Conservation (phyloP, 257 asterid genomes). For the Phtheirospermum japonicum region DNA sequence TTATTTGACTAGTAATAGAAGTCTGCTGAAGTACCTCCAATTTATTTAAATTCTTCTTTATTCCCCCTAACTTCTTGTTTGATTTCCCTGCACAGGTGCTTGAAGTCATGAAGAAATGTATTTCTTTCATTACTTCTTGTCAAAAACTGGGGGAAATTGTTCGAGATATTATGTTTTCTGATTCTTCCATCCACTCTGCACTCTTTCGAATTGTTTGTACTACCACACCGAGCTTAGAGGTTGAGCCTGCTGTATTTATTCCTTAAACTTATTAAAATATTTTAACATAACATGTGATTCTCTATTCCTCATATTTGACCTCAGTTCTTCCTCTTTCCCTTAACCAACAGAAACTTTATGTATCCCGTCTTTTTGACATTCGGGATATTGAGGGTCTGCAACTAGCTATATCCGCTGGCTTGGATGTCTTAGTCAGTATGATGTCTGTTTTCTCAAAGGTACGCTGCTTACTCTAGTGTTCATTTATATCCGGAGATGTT, state of each 20-base stretch:
- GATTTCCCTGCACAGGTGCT: constrained; percentile 55
- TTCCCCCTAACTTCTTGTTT: constrained; percentile 15
- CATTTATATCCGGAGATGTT: constrained; percentile 11
- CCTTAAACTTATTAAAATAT: constrained; percentile 12
- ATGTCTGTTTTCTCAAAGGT: constrained; percentile 63
- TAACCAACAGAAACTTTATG: constrained; percentile 56
- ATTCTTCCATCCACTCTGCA: constrained; percentile 78
- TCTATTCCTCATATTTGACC: constrained; percentile 26
- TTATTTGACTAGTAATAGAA: constrained; percentile 12
- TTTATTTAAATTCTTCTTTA: constrained; percentile 6
- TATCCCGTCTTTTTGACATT: constrained; percentile 68
- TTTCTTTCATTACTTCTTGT: constrained; percentile 41
- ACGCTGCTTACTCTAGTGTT: constrained; percentile 31
- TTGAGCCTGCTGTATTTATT: constrained; percentile 32
- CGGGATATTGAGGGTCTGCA: constrained; percentile 87
- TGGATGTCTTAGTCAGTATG: constrained; percentile 72
- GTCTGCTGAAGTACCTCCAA: constrained; percentile 13
- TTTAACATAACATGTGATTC: constrained; percentile 10
- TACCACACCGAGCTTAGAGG: constrained; percentile 78
- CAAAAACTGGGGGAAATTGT: constrained; percentile 57
- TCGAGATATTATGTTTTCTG: constrained; percentile 61
- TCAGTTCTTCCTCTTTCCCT: constrained; percentile 25
- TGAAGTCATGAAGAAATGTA: constrained; percentile 75
- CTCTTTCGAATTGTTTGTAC: constrained; percentile 83
- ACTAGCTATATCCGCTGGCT: constrained; percentile 57